Evolutionary conservation across 2,329 filamentous ascomycete genomes (phyloP), one percentile per base, ranked within the genome.

Genomic region (Moelleriella libera): DNA sequence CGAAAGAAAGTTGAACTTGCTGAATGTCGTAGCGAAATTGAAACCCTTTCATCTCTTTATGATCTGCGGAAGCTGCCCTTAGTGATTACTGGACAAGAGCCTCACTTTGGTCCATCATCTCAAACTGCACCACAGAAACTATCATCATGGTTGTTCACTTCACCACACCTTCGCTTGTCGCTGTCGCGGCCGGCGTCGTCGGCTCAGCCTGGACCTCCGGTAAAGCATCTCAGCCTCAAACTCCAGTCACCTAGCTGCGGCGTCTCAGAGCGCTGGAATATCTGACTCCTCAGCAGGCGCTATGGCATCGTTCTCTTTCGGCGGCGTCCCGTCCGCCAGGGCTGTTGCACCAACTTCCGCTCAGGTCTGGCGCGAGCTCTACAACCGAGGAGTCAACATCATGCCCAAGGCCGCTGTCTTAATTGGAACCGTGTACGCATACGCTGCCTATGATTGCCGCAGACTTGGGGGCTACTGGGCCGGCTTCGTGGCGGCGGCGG

Each of bases 141-240:
- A 9, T 37, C 32, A 37, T 12, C 32, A 37, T 37, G 32, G 12
- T 12, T 2, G 51, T 60, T 47, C 52, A 54, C 14, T 43, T 57
- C 30, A 50, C 60, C 2, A 54, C 55, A 9, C 60, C 60, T 2
- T 55, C 61, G 7, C 57, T 65, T 12, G 28, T 66, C 43, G 63
- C 63, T 30, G 58, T 61, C 29, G 59, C 65, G 30, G 62, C 60
- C n/a, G 65, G 65, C 49, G 56, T 68, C 30, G 47, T 63, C 31
- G 62, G 63, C 40, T 65, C 65, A 28, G 59, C 60, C 10, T 68
- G 64, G 62, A 54, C 55, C 43, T 62, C 65, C 7, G 65, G 65
- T 65, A 37, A 37, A 37, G 32, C 8, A 37, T 8, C 32, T 37
- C 32, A 9, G 2, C 32, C 32, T 8, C 32, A 37, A 8, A 21